These are phyloP conservation scores for Calcarisporium arbuscula DNA, from an alignment of 2,329 filamentous ascomycete genomes.

Conservation along the genomic window DNA sequence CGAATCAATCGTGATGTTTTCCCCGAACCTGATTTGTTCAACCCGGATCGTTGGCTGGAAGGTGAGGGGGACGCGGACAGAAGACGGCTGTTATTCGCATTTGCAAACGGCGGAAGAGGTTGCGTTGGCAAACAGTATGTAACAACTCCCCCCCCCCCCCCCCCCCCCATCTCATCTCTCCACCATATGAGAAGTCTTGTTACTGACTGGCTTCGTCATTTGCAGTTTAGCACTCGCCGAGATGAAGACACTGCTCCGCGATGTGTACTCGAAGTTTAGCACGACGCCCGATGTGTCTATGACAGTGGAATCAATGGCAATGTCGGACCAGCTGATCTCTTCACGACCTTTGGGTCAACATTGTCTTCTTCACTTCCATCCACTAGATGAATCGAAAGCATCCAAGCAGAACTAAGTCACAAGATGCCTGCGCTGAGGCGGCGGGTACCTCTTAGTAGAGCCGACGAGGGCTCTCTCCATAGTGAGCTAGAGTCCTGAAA, in stretches of 20 bases:
- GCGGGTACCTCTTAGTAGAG: no score
- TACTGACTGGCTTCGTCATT: no score
- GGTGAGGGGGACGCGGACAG: constrained; percentile 66
- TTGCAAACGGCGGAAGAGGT: constrained; percentile 58
- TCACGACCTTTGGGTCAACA: constrained; percentile 53
- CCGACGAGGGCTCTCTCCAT: no score
- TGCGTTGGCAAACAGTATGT: constrained; percentile 64
- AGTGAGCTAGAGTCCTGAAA: no score
- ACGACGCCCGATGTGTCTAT: constrained; percentile 50
- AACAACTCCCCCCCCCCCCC: neutral
- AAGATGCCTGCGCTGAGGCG: no score
- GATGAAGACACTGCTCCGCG: constrained; percentile 60
- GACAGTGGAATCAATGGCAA: constrained; percentile 51
- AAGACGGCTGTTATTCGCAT: constrained; percentile 57
- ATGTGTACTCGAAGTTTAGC: constrained; percentile 52
- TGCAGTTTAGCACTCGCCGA: constrained; percentile 54
- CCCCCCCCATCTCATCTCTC: neutral
- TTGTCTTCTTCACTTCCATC: constrained; percentile 48
- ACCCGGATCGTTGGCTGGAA: constrained; percentile 78
- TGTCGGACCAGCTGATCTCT: constrained; percentile 63
- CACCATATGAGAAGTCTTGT: constrained; percentile 11
- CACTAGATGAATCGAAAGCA: constrained; percentile 15
- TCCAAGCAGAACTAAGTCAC: neutral
- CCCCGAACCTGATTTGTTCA: constrained; percentile 68
- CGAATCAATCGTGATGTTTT: constrained; percentile 61